Percentiles rank a stretch among this genome's conserved stretches.
These are phyloP conservation scores for Sedum album DNA, from an alignment of 164 flowering plant species.

Conservation along the genomic window DNA sequence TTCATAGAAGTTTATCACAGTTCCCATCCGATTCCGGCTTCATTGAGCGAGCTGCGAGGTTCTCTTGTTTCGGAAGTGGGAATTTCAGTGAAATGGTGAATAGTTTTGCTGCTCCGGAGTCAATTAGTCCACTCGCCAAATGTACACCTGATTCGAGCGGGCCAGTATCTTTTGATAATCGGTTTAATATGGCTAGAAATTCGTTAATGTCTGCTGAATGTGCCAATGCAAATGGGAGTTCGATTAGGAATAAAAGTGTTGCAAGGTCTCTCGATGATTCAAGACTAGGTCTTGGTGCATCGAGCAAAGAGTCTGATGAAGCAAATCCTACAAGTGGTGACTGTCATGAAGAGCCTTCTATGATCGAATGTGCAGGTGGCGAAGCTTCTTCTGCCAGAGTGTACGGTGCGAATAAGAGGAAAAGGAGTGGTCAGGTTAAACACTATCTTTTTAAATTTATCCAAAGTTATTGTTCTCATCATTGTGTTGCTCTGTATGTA, in stretches of 20 bases:
- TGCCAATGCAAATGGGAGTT: slow-evolving; percentile 31
- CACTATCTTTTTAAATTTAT: background rate
- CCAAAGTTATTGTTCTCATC: background rate
- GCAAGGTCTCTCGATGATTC: slow-evolving; percentile 36
- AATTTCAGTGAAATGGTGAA: slow-evolving; percentile 51
- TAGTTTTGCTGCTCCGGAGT: slow-evolving; percentile 34
- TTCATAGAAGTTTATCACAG: slow-evolving; percentile 64
- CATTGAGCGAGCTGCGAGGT: slow-evolving; percentile 87
- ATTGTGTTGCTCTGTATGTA: background rate
- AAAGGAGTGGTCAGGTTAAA: slow-evolving; percentile 15
- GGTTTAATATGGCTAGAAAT: slow-evolving; percentile 23
- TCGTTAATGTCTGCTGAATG: slow-evolving; percentile 28
- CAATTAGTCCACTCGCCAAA: slow-evolving; percentile 32
- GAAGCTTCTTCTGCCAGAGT: slow-evolving; percentile 35
- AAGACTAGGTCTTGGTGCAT: slow-evolving; percentile 31
- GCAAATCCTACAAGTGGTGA: slow-evolving; percentile 53
- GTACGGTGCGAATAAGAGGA: slow-evolving; percentile 58
- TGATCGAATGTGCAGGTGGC: slow-evolving; percentile 27
- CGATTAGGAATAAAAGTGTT: slow-evolving; percentile 26
- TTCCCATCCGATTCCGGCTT: slow-evolving; percentile 78
- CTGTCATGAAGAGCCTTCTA: slow-evolving; percentile 34
- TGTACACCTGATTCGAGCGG: slow-evolving; percentile 29
- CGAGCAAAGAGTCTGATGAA: slow-evolving; percentile 58
- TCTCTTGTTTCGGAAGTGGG: slow-evolving; percentile 67
- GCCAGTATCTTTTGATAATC: slow-evolving; percentile 20